Evolutionary conservation across 2,329 filamentous ascomycete genomes (phyloP).

Genomic region (Alternaria alternata): DNA sequence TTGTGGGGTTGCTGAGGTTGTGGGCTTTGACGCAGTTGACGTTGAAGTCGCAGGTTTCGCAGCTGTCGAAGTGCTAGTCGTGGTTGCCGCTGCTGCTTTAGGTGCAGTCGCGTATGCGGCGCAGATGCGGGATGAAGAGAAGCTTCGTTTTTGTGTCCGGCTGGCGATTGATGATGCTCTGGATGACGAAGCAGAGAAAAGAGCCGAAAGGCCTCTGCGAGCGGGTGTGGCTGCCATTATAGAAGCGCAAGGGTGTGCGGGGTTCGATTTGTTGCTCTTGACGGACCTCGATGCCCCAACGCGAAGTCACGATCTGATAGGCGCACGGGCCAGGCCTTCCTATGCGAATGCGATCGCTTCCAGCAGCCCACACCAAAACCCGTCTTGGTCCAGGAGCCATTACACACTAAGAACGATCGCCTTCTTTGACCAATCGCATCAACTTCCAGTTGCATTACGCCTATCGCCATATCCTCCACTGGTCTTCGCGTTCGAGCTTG

Average conservation of each 20-base stretch:
- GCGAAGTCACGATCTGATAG: slow-evolving; percentile 24
- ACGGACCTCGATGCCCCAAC: slow-evolving; percentile 11
- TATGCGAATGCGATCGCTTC: slow-evolving; percentile 4
- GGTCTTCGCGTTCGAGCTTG: neutral
- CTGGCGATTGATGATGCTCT: slow-evolving; percentile 23
- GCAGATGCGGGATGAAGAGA: slow-evolving; percentile 31
- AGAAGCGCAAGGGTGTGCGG: neutral
- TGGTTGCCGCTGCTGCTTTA: slow-evolving; percentile 24
- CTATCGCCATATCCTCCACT: neutral
- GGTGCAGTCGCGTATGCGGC: slow-evolving; percentile 37
- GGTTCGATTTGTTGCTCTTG: neutral
- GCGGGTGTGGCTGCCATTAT: slow-evolving; percentile 34
- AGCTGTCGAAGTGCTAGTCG: slow-evolving; percentile 19
- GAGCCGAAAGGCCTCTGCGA: slow-evolving; percentile 28
- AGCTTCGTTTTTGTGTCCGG: slow-evolving; percentile 28
- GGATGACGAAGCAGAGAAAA: slow-evolving; percentile 27
- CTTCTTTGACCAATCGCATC: neutral
- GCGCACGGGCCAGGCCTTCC: slow-evolving; percentile 9
- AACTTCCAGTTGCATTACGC: neutral
- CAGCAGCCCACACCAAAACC: neutral
- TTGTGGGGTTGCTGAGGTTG: slow-evolving; percentile 27
- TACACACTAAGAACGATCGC: neutral
- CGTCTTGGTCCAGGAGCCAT: neutral
- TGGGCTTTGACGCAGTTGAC: slow-evolving; percentile 19
- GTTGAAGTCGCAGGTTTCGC: slow-evolving; percentile 23